Percentiles rank a stretch among this genome's conserved stretches.
phyloP scores from a whole-genome alignment of 78 protist species.

The Dictyostelium citrinum region DNA sequence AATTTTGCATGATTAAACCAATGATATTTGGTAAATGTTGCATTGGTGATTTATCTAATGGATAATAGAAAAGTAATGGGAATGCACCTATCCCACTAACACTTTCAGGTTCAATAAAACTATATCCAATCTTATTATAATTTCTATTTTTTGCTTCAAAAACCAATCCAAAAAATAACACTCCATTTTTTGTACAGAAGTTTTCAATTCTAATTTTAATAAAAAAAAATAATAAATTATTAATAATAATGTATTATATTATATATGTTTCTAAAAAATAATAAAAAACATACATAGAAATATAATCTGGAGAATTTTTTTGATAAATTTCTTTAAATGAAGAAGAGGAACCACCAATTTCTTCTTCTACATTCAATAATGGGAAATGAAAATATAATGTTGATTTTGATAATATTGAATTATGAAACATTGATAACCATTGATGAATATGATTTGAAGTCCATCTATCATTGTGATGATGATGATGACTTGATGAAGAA shows the following conservation, averaged over 20 bases:
- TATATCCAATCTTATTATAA: slow-evolving; percentile 40
- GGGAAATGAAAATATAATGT: slow-evolving; percentile 59
- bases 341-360: slow-evolving; percentile 14
- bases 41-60: slow-evolving; percentile 48
- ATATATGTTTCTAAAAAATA: too few relatives aligned
- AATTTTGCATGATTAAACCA: slow-evolving; percentile 32
- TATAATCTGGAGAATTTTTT: slow-evolving; percentile 55
- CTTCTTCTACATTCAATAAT: slow-evolving; percentile 56
- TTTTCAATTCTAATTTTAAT: slow-evolving; percentile 11
- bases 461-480: slow-evolving; percentile 20
- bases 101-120: neutral
- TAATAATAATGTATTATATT: too few relatives aligned
- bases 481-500: neutral
- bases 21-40: slow-evolving; percentile 62
- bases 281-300: neutral
- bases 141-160: slow-evolving; percentile 16
- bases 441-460: slow-evolving; percentile 49
- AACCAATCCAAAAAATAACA: slow-evolving; percentile 29
- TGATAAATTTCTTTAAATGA: slow-evolving; percentile 31
- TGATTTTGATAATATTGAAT: slow-evolving; percentile 12
- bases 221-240: neutral
- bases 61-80: slow-evolving; percentile 40
- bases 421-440: slow-evolving; percentile 45
- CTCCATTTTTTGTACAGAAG: slow-evolving; percentile 16
- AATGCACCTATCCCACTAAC: slow-evolving; percentile 38